phyloP scores from a whole-genome alignment of 257 asterid species.

The Thymus mandschuricus region DNA sequence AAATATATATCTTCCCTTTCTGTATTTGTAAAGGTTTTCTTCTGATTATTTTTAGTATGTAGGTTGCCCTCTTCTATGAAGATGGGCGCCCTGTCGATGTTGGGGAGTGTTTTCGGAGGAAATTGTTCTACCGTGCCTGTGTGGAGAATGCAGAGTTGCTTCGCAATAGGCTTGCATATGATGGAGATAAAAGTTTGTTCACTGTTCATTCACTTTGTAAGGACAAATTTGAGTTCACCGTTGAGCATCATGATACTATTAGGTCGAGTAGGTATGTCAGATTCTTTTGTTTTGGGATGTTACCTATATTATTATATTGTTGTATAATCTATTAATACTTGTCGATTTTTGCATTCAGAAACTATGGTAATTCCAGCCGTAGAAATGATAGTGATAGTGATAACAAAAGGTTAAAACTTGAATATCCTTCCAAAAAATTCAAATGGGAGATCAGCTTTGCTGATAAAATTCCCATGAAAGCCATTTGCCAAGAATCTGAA shows the following conservation, averaged over 20 bases:
- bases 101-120: constrained; percentile 79
- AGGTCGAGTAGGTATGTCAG: constrained; percentile 56
- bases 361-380: constrained; percentile 68
- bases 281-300: not conserved
- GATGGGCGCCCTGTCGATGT: constrained; percentile 93
- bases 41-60: not conserved
- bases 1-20: not conserved
- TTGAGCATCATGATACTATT: constrained; percentile 71
- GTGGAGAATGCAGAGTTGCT: constrained; percentile 40
- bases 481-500: constrained; percentile 90
- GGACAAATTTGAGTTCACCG: constrained; percentile 78
- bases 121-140: not conserved
- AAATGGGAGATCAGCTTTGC: constrained; percentile 83
- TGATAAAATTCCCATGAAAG: constrained; percentile 77
- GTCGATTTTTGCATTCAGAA: constrained; percentile 45
- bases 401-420: constrained; percentile 61
- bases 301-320: not conserved
- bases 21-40: not conserved
- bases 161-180: constrained; percentile 78
- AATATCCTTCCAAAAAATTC: constrained; percentile 69
- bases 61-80: constrained; percentile 90
- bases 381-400: constrained; percentile 58
- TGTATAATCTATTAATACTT: not conserved
- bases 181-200: constrained; percentile 86
- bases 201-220: constrained; percentile 79